A percentile compares a stretch with the other conserved stretches of the same genome.
These are phyloP conservation scores for Gloeostereum incarnatum DNA, from an alignment of 768 basidiomycete species.

Conservation along the genomic window DNA sequence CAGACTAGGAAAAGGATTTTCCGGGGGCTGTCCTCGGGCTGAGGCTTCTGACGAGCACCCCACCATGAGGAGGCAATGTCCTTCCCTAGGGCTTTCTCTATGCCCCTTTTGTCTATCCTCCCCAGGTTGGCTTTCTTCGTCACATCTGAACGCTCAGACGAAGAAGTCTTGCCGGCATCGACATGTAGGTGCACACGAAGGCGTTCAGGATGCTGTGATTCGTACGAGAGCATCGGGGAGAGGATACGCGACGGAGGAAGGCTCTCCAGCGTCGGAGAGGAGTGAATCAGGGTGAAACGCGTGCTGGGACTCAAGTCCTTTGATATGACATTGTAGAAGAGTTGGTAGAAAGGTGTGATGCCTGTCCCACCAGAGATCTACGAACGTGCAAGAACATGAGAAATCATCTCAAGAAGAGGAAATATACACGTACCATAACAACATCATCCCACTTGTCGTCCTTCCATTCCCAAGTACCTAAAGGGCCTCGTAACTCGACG, in stretches of 20 bases:
- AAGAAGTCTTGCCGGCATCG: too few relatives aligned
- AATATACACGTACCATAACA: slow-evolving; percentile 47
- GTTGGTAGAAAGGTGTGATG: slow-evolving; percentile 78
- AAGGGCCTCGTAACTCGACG: slow-evolving; percentile 71
- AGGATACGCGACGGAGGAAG: slow-evolving; percentile 63
- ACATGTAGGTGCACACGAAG: slow-evolving; percentile 58
- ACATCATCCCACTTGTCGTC: slow-evolving; percentile 64
- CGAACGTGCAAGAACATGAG: neutral
- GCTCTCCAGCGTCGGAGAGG: slow-evolving; percentile 49
- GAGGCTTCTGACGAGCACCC: too few relatives aligned
- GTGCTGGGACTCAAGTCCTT: slow-evolving; percentile 22
- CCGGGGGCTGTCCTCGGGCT: slow-evolving; percentile 11
- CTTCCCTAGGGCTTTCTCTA: slow-evolving; percentile 19
- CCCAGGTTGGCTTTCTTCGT: too few relatives aligned
- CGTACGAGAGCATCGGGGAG: slow-evolving; percentile 37
- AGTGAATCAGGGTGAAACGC: slow-evolving; percentile 67
- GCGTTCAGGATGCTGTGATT: slow-evolving; percentile 40
- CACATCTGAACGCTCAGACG: too few relatives aligned
- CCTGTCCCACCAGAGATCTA: slow-evolving; percentile 87
- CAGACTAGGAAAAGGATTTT: slow-evolving; percentile 67
- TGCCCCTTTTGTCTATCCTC: neutral
- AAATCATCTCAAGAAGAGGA: neutral
- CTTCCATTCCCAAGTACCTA: slow-evolving; percentile 56
- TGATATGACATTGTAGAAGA: slow-evolving; percentile 48
- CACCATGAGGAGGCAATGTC: too few relatives aligned